Base-by-base conservation (phyloP, 108 stramenopile species). In the Skeletonema menzelii region DNA sequence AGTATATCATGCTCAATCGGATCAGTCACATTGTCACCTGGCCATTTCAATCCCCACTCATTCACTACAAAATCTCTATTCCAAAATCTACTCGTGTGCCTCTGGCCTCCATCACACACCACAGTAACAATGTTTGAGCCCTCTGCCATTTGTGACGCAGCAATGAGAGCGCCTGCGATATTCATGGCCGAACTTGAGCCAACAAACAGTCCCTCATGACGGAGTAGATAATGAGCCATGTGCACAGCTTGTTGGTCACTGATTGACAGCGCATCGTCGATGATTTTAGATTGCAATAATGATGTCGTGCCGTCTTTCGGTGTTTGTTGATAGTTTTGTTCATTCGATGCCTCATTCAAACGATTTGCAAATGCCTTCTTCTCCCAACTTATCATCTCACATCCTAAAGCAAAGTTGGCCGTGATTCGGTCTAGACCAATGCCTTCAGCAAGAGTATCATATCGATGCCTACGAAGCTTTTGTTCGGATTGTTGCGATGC, bases 161-260 rank as follows among this genome's bases (percentile, higher is more conserved):
- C 86, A 27, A 82, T 72, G 8, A 96, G 58, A n/a, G 97, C 96
- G 4, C 95, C 96, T 17, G 89, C 95, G 15, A 94, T 40, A 73
- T 99, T 99, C 95, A 99, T 92, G n/a, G 97, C 96, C 5, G 96
- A 84, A 27, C 95, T 96, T 15, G 94, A 96, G 42, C 98, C 98
- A 13, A 99, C 90, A 80, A 97, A 96, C 55, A 99, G 68, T 2
- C 98, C 98, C 76, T 98, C 98, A 27, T 86, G 79, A 11, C 67
- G 70, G 22, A 98, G 82, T 20, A 97, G 73, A 71, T 85, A 96
- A 65, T 97, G 97, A 20, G 97, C 98, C 95, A 97, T 96, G 59
- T 93, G 87, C 19, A 98, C 87, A 6, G 97, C 94, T 65, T 97
- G 94, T 81, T 97, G 96, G 84, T 96, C 95, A 14, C 84, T 70